phyloP scores from a whole-genome alignment of 768 basidiomycete genomes.

The Dioszegia hungarica region DNA sequence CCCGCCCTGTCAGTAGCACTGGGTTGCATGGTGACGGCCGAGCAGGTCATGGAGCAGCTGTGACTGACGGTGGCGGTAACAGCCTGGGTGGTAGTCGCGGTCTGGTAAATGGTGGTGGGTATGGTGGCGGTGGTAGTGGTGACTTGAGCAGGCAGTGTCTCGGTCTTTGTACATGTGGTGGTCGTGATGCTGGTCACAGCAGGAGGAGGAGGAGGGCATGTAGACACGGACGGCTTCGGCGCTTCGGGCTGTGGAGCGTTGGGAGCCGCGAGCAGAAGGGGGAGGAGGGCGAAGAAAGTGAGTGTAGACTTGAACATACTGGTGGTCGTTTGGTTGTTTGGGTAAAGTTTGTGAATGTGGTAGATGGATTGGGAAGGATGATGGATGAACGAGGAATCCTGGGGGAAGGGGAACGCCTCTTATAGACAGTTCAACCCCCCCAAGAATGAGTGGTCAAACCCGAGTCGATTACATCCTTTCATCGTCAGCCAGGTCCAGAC shows the following conservation, averaged over 20 bases:
- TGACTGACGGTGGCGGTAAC: not conserved
- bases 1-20: no score
- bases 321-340: not conserved
- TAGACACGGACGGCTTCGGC: not conserved
- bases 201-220: not conserved
- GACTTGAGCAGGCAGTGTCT: not conserved
- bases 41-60: constrained; percentile 53
- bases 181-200: not conserved
- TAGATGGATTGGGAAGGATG: not conserved
- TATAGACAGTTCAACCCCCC: no score
- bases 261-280: not conserved
- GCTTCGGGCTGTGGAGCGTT: not conserved
- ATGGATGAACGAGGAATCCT: not conserved
- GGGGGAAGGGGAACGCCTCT: not conserved
- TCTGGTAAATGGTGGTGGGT: not conserved
- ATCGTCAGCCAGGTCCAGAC: not conserved
- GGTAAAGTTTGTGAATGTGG: not conserved
- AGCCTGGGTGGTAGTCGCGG: not conserved
- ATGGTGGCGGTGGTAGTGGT: not conserved
- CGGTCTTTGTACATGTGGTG: not conserved
- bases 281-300: constrained; percentile 2
- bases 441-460: no score
- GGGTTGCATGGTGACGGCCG: no score
- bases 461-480: no score
- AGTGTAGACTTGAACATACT: not conserved